Base-by-base conservation (phyloP, 352 stramenopile species). In the Phytophthora constricta region DNA sequence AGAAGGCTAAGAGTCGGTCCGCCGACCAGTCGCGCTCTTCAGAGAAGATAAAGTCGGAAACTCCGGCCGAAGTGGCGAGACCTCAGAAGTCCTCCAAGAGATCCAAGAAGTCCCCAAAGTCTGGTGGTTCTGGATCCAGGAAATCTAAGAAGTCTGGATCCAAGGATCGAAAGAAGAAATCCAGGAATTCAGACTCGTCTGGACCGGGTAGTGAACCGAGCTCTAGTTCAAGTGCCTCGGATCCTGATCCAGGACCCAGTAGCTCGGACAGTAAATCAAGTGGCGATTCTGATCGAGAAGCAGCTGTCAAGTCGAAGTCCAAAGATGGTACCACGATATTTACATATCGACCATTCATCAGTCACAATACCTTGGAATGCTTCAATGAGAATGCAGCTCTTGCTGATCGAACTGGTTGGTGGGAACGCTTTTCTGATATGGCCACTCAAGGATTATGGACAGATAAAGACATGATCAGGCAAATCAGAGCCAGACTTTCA, bases 261-360 rank as follows among this genome's bases (percentile, higher is more conserved):
- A 20, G 5, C 14, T 22, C 47, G 14, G 47, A 54, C 25, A 20
- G 17, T 17, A 10, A 27, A 1, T n/a, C n/a, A n/a, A 51, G 45
- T 33, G 45, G 28, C 17, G 47, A 54, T 2, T 37, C 16, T 13
- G 47, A 41, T 25, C 25, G 23, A 1, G 47, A 54, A 10, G 5
- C 2, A 17, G 13, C 13, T 23, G 25, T 4, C 1, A 2, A 5
- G 14, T 10, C 26, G 2, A 19, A 3, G 9, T 22, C 26, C 5
- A 37, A 41, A 17, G 47, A 54, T 41, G 47, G 47, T 10, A 41
- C 47, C 1, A 41, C 26, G 2, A 16, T 22, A 17, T 54, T 23
- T 5, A 54, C 13, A 1, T 54, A 54, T 41, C 49, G 49, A 7
- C 49, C 49, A 14, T 53, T 37, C 47, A 53, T 53, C 26, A 33